Conservation (phyloP, 768 basidiomycete species). For the Lyophyllum decastes region DNA sequence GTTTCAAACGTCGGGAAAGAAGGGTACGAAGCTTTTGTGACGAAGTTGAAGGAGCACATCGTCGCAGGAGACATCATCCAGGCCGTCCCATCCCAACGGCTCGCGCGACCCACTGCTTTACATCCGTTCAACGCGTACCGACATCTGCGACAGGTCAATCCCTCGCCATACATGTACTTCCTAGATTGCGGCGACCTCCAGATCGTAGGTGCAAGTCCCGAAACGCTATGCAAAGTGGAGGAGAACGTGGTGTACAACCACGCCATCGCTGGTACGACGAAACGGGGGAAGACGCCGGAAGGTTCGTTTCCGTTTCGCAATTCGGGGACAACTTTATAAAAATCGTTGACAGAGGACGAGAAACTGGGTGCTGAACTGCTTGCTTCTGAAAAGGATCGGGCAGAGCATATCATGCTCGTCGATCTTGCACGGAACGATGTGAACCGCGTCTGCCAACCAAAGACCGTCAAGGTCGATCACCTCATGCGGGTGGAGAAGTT, state of each 20-base stretch:
- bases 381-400: slow-evolving; percentile 90
- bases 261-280: slow-evolving; percentile 95
- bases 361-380: slow-evolving; percentile 71
- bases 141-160: slow-evolving; percentile 91
- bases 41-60: slow-evolving; percentile 90
- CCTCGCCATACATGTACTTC: slow-evolving; percentile 99
- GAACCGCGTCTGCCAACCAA: slow-evolving; percentile 93
- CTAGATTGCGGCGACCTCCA: slow-evolving; percentile 92
- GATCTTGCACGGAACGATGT: slow-evolving; percentile 98
- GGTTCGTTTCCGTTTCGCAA: slow-evolving; percentile 48
- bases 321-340: slow-evolving; percentile 9
- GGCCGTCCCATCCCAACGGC: slow-evolving; percentile 93
- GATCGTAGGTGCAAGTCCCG: slow-evolving; percentile 97
- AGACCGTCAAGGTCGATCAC: slow-evolving; percentile 94
- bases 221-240: slow-evolving; percentile 95
- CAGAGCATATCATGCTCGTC: slow-evolving; percentile 99
- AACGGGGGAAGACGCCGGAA: slow-evolving; percentile 81
- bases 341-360: slow-evolving; percentile 75
- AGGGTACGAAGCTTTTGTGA: slow-evolving; percentile 92
- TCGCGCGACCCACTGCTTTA: slow-evolving; percentile 80
- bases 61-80: slow-evolving; percentile 98
- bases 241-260: slow-evolving; percentile 93
- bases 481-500: slow-evolving; percentile 94
- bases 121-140: slow-evolving; percentile 99
- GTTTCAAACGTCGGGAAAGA: slow-evolving; percentile 91